Base-by-base conservation (phyloP, 2,329 filamentous ascomycete species). In the Colletotrichum agaves region DNA sequence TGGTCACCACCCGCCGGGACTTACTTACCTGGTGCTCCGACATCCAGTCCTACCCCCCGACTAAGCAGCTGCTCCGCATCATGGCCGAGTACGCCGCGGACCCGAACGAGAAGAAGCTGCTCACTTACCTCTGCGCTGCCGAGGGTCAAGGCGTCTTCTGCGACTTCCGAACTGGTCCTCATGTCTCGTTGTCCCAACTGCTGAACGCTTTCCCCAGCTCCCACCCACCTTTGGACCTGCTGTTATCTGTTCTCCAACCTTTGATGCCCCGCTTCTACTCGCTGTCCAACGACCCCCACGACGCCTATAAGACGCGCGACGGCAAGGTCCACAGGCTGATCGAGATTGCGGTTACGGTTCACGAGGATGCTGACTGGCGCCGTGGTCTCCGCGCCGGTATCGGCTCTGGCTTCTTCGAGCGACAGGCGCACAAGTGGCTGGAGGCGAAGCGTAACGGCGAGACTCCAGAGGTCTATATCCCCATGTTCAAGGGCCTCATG, bases 231-330 rank as follows among this genome's bases (percentile, higher is more conserved):
- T 84, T 99, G 73, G 92, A 96, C 61, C 84, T 90, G 67, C 84
- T 99, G 11, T 86, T 98, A 39, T 92, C 92, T 2, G 87, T 91
- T 47, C 87, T 98, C 60, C 92, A 92, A 74, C 92, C 93, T 55
- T 86, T 98, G 58, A 98, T 98, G 95, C 96, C 96, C 3, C 92
- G 96, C 68, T 99, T 99, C 84, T 99, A 99, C 83, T 98, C 95
- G 4, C 89, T 99, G 13, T 98, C 94, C 61, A 98, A 97, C 78
- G 96, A 99, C 75, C 96, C 96, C 0, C 93, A 96, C 71, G 89
- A 97, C 72, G 86, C 85, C 7, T 92, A 87, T 69, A 87, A 87
- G 70, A 86, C 90, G 21, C 87, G 89, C 70, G 91, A 91, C 70
- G 87, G 88, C 43, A 88, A 91, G 71, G 87, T 88, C 72, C 91